phyloP scores from a whole-genome alignment of 257 asterid species.

The Salvia splendens region DNA sequence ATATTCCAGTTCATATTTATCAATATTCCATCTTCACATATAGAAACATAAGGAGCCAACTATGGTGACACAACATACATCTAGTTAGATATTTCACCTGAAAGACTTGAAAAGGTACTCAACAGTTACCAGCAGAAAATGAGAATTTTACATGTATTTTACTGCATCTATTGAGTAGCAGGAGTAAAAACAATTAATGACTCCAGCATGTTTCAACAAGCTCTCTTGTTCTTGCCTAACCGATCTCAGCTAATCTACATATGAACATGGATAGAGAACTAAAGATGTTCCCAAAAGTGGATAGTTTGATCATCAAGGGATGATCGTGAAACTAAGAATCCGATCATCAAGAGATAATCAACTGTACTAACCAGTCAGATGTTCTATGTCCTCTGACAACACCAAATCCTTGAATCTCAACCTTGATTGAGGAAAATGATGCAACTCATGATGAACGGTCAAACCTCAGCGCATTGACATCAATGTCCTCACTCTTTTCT shows the following conservation, averaged over 20 bases:
- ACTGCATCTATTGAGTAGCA: slow-evolving; percentile 8
- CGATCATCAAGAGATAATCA: slow-evolving; percentile 58
- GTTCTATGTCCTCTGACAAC: slow-evolving; percentile 27
- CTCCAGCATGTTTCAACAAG: not conserved
- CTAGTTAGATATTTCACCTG: not conserved
- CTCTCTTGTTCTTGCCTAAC: not conserved
- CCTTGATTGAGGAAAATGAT: slow-evolving; percentile 56
- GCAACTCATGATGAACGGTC: not conserved
- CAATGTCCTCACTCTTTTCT: slow-evolving; percentile 57
- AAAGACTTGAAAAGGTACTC: not conserved
- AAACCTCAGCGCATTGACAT: slow-evolving; percentile 71
- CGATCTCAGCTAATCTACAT: not conserved
- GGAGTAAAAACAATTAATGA: not conserved
- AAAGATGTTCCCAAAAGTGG: not conserved
- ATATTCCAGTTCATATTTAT: not conserved
- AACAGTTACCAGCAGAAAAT: slow-evolving; percentile 9
- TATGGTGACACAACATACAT: not conserved
- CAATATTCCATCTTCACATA: too few relatives aligned
- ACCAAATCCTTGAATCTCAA: slow-evolving; percentile 39
- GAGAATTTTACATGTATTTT: slow-evolving; percentile 6
- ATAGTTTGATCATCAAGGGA: slow-evolving; percentile 44
- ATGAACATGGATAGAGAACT: slow-evolving; percentile 7
- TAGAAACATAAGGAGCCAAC: not conserved
- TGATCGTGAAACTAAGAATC: slow-evolving; percentile 38
- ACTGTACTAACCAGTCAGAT: slow-evolving; percentile 32